A percentile compares a stretch with the other conserved stretches of the same genome.
Conservation (phyloP, 805 yeast species). For the Schwanniomyces sp. region DNA sequence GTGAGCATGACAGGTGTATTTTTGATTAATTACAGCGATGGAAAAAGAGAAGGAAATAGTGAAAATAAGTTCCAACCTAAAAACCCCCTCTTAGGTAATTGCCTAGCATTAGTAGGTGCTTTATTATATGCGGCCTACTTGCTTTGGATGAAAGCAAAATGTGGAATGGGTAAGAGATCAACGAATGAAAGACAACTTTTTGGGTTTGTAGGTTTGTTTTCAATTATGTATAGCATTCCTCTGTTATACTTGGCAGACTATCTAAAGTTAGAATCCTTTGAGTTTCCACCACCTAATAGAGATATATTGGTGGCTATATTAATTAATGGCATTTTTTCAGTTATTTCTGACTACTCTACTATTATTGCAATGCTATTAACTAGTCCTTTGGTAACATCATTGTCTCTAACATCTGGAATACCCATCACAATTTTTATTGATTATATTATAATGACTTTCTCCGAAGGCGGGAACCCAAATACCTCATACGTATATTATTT, state of each 20-base stretch:
- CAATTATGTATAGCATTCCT: slow-evolving; percentile 42
- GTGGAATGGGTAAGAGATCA: slow-evolving; percentile 43
- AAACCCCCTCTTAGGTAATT: slow-evolving; percentile 45
- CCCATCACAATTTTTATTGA: slow-evolving; percentile 55
- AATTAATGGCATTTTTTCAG: slow-evolving; percentile 44
- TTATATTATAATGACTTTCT: slow-evolving; percentile 30
- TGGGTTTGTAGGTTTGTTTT: slow-evolving; percentile 46
- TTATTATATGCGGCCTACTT: slow-evolving; percentile 47
- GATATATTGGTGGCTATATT: slow-evolving; percentile 33
- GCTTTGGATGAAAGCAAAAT: slow-evolving; percentile 40
- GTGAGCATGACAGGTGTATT: slow-evolving; percentile 49
- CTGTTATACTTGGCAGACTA: slow-evolving; percentile 32
- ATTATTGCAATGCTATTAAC: slow-evolving; percentile 53
- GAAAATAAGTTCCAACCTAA: slow-evolving; percentile 28
- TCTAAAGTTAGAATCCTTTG: slow-evolving; percentile 41
- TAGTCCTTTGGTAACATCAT: slow-evolving; percentile 52
- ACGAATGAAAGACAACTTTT: slow-evolving; percentile 49
- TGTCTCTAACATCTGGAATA: slow-evolving; percentile 51
- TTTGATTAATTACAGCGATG: slow-evolving; percentile 41
- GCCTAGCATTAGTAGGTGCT: slow-evolving; percentile 46
- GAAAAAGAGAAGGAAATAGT: slow-evolving; percentile 12
- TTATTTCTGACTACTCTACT: slow-evolving; percentile 50
- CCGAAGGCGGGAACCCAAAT: slow-evolving; percentile 17
- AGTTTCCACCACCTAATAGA: slow-evolving; percentile 43
- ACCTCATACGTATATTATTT: slow-evolving; percentile 34